A percentile compares a stretch with the other conserved stretches of the same genome.
Conservation (phyloP, 441 rosid genomes). For the Pelargonium myrrhifolium region DNA sequence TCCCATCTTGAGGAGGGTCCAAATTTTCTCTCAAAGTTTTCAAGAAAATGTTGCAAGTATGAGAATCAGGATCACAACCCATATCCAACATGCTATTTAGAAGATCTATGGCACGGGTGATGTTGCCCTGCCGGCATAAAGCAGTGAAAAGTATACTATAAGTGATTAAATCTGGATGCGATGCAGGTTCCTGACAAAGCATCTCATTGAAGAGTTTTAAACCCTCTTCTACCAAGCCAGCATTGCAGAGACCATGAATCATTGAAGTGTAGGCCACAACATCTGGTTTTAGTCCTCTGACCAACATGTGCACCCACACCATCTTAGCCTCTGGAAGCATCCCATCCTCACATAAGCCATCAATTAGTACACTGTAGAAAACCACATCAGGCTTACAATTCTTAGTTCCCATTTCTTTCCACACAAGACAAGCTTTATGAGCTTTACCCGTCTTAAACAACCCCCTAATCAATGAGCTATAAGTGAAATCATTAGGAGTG, state of each 20-base stretch:
- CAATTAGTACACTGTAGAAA: conserved; percentile 67
- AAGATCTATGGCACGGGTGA: conserved; percentile 68
- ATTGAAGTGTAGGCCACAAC: conserved; percentile 59
- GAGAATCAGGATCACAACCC: conserved; percentile 77
- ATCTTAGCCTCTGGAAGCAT: conserved; percentile 54
- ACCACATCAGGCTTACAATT: conserved; percentile 38
- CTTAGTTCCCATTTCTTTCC: conserved; percentile 54
- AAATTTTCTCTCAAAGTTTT: conserved; percentile 56
- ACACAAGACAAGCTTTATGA: conserved; percentile 61
- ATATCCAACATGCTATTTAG: conserved; percentile 65
- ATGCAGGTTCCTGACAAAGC: conserved; percentile 57
- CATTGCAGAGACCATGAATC: conserved; percentile 63
- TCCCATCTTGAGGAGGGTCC: conserved; percentile 64
- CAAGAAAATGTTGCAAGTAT: conserved; percentile 71
- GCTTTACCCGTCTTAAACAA: conserved; percentile 50
- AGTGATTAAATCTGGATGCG: conserved; percentile 80
- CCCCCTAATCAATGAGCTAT: conserved; percentile 86
- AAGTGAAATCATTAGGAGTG: conserved; percentile 67
- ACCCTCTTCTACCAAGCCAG: conserved; percentile 51
- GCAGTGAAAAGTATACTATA: conserved; percentile 75
- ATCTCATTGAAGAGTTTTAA: conserved; percentile 77
- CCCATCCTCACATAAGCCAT: conserved; percentile 72
- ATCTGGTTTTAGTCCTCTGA: conserved; percentile 65
- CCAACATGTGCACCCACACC: conserved; percentile 72
- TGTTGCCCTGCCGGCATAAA: conserved; percentile 50